phyloP scores from a whole-genome alignment of 1,139 yeast genomes.

The Pichia sp. region DNA sequence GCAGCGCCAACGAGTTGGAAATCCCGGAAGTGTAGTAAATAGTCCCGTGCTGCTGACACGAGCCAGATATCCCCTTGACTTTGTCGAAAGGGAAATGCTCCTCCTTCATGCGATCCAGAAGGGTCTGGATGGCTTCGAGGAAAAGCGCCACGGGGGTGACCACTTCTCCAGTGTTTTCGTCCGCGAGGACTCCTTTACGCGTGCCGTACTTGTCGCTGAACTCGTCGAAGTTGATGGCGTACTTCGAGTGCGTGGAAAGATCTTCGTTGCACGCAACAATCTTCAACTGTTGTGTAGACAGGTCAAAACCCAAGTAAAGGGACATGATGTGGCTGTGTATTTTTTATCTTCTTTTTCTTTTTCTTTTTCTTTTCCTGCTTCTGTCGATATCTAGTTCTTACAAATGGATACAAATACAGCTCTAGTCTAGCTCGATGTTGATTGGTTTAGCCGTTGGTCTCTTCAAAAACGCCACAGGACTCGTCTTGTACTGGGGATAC shows the following conservation, averaged over 20 bases:
- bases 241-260: constrained; percentile 47
- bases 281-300: constrained; percentile 87
- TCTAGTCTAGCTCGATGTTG: constrained; percentile 16
- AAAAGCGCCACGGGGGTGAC: constrained; percentile 86
- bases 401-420: not conserved
- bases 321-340: constrained; percentile 2
- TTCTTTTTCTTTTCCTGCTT: not conserved
- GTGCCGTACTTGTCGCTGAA: constrained; percentile 53
- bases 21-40: constrained; percentile 69
- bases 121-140: constrained; percentile 74
- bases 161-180: constrained; percentile 51
- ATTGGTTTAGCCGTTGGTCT: constrained; percentile 18
- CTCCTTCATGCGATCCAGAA: constrained; percentile 51
- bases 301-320: constrained; percentile 69
- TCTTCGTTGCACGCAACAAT: constrained; percentile 59
- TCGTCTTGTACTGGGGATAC: constrained; percentile 49
- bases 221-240: constrained; percentile 67
- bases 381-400: not conserved
- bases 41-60: constrained; percentile 92
- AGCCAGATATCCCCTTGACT: constrained; percentile 76
- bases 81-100: constrained; percentile 53
- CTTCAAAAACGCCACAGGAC: constrained; percentile 43
- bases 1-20: constrained; percentile 35
- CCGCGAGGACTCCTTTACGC: constrained; percentile 63
- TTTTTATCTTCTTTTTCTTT: not conserved